Evolutionary conservation across 441 rosid species (phyloP).

Genomic region (Geranium incanum): DNA sequence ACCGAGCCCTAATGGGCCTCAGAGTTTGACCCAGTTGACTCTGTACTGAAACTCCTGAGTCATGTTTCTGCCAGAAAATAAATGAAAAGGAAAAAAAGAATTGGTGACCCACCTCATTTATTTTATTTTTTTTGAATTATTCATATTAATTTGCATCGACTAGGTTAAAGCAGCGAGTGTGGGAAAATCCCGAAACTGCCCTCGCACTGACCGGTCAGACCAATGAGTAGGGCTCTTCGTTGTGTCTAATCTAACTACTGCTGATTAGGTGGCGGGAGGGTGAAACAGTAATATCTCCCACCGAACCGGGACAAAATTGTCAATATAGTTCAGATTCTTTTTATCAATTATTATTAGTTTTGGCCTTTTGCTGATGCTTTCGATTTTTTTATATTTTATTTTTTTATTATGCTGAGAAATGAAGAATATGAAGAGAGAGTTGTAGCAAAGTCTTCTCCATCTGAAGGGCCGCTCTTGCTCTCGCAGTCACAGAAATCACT

Average conservation of each 20-base stretch:
- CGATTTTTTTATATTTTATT: neutral
- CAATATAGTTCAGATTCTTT: neutral
- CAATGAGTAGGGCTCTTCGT: neutral
- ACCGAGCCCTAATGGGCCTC: neutral
- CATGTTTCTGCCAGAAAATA: neutral
- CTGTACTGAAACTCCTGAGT: neutral
- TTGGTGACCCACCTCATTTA: neutral
- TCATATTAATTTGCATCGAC: neutral
- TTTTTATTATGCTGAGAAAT: neutral
- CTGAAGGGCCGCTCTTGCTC: conserved; percentile 4
- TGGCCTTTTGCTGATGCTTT: conserved; percentile 1
- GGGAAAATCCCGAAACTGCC: neutral
- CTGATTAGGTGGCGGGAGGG: neutral
- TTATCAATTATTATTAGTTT: neutral
- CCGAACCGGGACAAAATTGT: neutral
- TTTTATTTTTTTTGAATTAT: conserved; percentile 2
- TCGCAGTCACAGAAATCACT: conserved; percentile 1
- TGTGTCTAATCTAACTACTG: neutral
- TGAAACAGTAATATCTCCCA: neutral
- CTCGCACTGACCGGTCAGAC: conserved; percentile 2
- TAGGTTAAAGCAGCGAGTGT: neutral
- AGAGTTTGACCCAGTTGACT: conserved; percentile 4
- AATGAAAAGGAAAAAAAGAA: neutral
- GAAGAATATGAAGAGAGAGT: neutral
- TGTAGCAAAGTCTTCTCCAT: neutral